Evolutionary conservation across 768 basidiomycete species (phyloP).

Genomic region (Clathrus columnatus): DNA sequence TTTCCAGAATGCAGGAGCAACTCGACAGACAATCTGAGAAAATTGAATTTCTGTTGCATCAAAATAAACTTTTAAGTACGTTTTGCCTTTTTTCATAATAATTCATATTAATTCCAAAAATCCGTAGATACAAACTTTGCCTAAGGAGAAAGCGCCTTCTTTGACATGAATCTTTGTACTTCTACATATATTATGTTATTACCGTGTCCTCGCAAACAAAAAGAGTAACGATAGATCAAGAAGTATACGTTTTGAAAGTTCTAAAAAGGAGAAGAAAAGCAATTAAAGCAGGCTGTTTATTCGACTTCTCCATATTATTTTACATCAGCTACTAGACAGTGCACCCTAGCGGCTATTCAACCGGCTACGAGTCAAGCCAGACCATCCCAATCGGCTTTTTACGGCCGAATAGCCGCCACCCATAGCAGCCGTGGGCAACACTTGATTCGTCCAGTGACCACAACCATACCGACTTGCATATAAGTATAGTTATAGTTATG

Average conservation of each 20-base stretch:
- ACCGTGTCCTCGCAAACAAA: too few species aligned
- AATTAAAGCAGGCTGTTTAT: neutral
- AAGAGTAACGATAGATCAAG: too few species aligned
- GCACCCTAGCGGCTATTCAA: too few species aligned
- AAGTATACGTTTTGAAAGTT: neutral
- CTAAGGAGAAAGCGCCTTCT: neutral
- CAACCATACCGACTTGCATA: too few species aligned
- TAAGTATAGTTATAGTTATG: too few species aligned
- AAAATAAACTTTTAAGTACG: neutral
- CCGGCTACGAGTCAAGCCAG: too few species aligned
- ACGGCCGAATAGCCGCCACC: too few species aligned
- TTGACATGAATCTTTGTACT: neutral
- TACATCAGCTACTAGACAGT: too few species aligned
- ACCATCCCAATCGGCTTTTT: too few species aligned
- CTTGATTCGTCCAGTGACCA: too few species aligned
- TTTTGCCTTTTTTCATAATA: neutral
- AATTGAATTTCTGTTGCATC: neutral
- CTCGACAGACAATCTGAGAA: slow-evolving; percentile 5
- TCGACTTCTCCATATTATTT: neutral
- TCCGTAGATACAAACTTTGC: neutral
- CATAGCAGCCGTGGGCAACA: too few species aligned
- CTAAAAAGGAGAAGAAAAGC: neutral
- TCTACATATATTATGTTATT: neutral
- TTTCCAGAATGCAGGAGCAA: slow-evolving; percentile 6
- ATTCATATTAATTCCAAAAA: neutral